Base-by-base conservation (phyloP, 2,329 filamentous ascomycete genomes). In the Sporothrix pseudoabietina region DNA sequence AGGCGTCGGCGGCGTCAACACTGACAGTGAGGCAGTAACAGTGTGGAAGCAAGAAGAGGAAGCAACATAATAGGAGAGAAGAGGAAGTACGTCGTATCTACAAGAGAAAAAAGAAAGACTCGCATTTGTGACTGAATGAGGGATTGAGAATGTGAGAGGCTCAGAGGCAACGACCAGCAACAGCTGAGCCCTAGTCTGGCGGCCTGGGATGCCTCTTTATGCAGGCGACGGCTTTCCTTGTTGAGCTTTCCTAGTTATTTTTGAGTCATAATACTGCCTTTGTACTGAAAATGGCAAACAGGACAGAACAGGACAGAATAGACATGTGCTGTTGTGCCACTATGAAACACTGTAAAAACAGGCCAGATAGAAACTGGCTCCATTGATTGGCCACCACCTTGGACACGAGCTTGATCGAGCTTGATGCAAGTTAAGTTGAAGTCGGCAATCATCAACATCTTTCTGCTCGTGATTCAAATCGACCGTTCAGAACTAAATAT, bases 311-410 rank as follows among this genome's bases (percentile, higher is more conserved):
- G 9, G 59, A 35, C 59, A 65, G 59, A 65, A 44, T 26, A 59
- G 14, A 16, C 16, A 35, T 10, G 59, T 63, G 35, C 35, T 2
- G 35, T 35, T 35, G 35, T 35, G 35, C 35, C 19, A 63, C 26
- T 14, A 41, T 65, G 59, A 65, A 65, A 65, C 59, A 44, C 59
- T 26, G 9, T 10, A 63, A 32, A 63, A 63, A 41, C 59, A 63
- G 35, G 59, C 32, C 35, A 65, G 59, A n/a, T 9, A 44, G 59
- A 65, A 26, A 65, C 35, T 8, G 59, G n/a, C 2, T 26, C n/a
- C 59, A 65, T 26, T 16, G 59, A 65, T 65, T 35, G 44, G 44
- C 44, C 44, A 49, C 4, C 19, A 19, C n/a, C n/a, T n/a, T n/a
- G n/a, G n/a, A n/a, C 14, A 47, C 44, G 44, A 47, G 14, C 44